Conservation (phyloP, 495 filamentous ascomycete genomes). For the Friedmanniomyces endolithicus region DNA sequence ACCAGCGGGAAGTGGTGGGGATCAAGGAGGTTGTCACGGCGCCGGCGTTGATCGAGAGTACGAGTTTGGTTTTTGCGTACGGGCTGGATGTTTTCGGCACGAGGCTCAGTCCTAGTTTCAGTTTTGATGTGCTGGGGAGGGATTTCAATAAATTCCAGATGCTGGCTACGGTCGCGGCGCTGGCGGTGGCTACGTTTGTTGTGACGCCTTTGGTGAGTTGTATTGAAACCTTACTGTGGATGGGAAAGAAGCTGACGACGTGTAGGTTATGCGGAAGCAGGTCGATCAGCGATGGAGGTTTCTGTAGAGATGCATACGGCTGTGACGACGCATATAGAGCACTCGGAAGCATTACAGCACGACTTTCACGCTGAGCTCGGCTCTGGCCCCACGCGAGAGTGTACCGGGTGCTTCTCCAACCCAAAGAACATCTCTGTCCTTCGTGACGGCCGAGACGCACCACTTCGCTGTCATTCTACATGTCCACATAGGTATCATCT, state of each 20-base stretch:
- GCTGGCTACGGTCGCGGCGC: slow-evolving; percentile 64
- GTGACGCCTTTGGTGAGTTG: slow-evolving; percentile 70
- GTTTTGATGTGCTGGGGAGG: slow-evolving; percentile 87
- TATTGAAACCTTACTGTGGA: not conserved
- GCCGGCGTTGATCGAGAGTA: slow-evolving; percentile 81
- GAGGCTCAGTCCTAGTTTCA: slow-evolving; percentile 65
- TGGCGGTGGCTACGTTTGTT: slow-evolving; percentile 58
- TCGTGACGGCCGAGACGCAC: no score
- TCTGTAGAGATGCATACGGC: not conserved
- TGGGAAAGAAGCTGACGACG: slow-evolving; percentile 9
- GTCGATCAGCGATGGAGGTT: slow-evolving; percentile 40
- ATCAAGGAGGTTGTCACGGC: slow-evolving; percentile 57
- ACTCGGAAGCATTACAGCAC: not conserved
- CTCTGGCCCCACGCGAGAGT: no score
- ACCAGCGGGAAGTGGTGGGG: slow-evolving; percentile 68
- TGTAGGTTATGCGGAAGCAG: slow-evolving; percentile 40
- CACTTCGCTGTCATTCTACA: no score
- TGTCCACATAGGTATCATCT: no score
- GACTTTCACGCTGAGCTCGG: not conserved
- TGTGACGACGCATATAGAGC: not conserved
- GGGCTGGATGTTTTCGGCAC: slow-evolving; percentile 83
- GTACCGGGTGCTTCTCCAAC: no score
- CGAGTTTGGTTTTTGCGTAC: slow-evolving; percentile 79
- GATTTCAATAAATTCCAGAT: slow-evolving; percentile 84
- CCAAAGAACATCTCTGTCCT: no score